Conservation (phyloP, 495 filamentous ascomycete species). For the Neurospora tetraspora region DNA sequence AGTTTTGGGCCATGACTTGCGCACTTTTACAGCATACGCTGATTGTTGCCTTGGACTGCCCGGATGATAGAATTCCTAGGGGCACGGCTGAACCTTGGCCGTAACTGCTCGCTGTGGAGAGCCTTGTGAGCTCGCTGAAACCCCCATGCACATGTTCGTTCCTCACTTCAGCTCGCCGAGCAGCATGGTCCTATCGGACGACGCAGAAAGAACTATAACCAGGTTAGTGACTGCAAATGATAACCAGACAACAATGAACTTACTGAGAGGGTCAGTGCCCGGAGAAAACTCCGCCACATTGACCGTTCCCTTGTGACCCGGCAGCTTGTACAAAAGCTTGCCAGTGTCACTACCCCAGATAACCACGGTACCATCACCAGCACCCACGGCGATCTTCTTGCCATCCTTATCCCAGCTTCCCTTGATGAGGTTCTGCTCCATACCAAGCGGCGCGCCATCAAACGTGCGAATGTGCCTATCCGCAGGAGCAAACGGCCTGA, state of each 20-base stretch:
- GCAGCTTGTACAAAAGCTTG: conserved; percentile 87
- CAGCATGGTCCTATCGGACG: conserved; percentile 70
- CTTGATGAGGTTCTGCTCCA: conserved; percentile 86
- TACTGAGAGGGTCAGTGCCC: conserved; percentile 73
- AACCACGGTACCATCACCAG: conserved; percentile 80
- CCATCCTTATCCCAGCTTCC: conserved; percentile 89
- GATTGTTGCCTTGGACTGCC: neutral
- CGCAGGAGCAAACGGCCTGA: conserved; percentile 83
- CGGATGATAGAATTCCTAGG: neutral
- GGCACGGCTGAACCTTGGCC: neutral
- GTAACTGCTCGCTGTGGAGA: neutral
- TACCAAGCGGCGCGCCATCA: conserved; percentile 74
- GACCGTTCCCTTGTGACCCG: conserved; percentile 90
- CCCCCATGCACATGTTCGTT: neutral
- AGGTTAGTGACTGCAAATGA: conserved; percentile 20
- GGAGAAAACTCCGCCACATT: conserved; percentile 92
- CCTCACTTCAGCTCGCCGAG: conserved; percentile 60
- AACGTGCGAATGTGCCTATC: conserved; percentile 77
- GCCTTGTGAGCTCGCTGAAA: neutral
- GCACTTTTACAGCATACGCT: neutral
- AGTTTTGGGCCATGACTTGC: neutral
- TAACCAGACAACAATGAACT: conserved; percentile 30
- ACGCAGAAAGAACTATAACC: conserved; percentile 68
- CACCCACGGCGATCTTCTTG: conserved; percentile 77
- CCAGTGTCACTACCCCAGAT: conserved; percentile 79